These are phyloP conservation scores for Brassica balearica DNA, from an alignment of 441 rosid genomes.

Conservation along the genomic window DNA sequence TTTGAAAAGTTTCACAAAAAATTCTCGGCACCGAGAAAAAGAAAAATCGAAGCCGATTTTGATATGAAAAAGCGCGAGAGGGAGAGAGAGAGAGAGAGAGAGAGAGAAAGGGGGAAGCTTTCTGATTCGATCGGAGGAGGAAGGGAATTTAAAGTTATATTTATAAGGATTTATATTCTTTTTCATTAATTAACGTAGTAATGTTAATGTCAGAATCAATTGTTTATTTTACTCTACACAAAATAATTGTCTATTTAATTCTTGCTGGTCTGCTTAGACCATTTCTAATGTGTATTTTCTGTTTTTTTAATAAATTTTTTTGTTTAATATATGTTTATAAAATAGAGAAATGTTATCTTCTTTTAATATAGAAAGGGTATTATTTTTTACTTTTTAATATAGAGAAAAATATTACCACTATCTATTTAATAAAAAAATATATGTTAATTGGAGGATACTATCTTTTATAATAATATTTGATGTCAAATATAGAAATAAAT, in stretches of 20 bases:
- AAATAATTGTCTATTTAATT: neutral
- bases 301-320: neutral
- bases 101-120: neutral
- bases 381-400: neutral
- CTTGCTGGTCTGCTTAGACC: constrained; percentile 4
- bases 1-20: neutral
- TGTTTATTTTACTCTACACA: neutral
- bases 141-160: constrained; percentile 6
- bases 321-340: neutral
- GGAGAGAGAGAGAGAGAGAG: neutral
- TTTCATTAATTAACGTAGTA: neutral
- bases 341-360: neutral
- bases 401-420: neutral
- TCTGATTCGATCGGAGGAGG: constrained; percentile 16
- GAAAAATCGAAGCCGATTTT: constrained; percentile 35
- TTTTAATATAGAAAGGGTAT: neutral
- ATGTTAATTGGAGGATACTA: neutral
- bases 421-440: neutral
- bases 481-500: neutral
- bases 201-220: neutral
- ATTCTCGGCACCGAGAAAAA: neutral
- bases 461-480: neutral
- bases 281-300: neutral
- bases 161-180: neutral
- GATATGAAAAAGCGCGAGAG: neutral